These are phyloP conservation scores for Penicillium silybi DNA, from an alignment of 495 filamentous ascomycete species.

Conservation along the genomic window DNA sequence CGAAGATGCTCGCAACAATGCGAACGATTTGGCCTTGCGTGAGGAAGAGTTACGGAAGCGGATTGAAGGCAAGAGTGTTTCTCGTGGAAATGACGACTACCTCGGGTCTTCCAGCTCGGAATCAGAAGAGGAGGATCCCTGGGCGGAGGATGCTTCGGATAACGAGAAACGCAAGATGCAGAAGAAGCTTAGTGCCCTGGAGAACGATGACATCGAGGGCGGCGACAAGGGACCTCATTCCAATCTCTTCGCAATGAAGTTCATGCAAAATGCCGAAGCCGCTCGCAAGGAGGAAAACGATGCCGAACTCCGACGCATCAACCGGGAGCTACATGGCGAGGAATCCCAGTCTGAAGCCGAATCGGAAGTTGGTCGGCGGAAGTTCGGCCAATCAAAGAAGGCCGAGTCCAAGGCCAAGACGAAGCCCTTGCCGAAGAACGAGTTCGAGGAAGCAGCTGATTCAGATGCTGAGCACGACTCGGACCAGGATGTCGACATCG, in stretches of 20 bases:
- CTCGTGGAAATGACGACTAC: constrained; percentile 47
- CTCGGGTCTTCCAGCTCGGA: constrained; percentile 48
- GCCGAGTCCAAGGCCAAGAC: constrained; percentile 20
- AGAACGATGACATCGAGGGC: constrained; percentile 35
- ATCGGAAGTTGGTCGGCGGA: constrained; percentile 58
- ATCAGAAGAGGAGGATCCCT: constrained; percentile 55
- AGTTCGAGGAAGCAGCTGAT: constrained; percentile 56
- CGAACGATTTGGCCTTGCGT: constrained; percentile 76
- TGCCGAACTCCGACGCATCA: constrained; percentile 68
- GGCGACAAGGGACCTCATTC: constrained; percentile 40
- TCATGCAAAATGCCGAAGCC: constrained; percentile 88
- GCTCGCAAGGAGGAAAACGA: constrained; percentile 74
- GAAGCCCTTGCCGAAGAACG: constrained; percentile 35
- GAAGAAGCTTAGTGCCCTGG: constrained; percentile 56
- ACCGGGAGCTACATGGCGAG: constrained; percentile 63
- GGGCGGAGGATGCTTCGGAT: constrained; percentile 52
- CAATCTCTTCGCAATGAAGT: constrained; percentile 71
- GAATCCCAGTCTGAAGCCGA: constrained; percentile 55
- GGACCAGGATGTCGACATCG: constrained; percentile 25
- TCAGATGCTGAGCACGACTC: constrained; percentile 51
- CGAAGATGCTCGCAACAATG: constrained; percentile 69
- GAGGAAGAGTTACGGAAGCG: constrained; percentile 82
- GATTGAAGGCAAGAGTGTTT: constrained; percentile 71
- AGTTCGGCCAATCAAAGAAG: constrained; percentile 52
- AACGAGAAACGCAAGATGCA: constrained; percentile 48